Evolutionary conservation across 352 stramenopile genomes (phyloP).

Genomic region (Phytophthora vignae): DNA sequence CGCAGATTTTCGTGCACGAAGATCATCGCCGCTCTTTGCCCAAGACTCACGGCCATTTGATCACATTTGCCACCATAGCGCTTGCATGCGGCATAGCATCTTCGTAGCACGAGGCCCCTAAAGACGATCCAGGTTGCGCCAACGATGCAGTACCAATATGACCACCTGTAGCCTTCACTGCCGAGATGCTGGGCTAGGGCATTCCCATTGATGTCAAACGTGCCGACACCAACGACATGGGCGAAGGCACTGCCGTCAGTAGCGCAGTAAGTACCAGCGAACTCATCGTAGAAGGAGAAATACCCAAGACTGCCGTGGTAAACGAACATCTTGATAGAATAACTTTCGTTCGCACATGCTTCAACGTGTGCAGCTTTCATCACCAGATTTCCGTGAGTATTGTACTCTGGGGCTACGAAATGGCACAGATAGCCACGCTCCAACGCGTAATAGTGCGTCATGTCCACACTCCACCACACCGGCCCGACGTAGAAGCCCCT

Average conservation of each 20-base stretch:
- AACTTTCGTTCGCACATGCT: constrained; percentile 1
- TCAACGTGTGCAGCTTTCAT: not conserved
- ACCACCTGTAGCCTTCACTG: constrained; percentile 11
- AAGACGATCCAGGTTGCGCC: constrained; percentile 12
- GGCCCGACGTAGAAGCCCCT: not conserved
- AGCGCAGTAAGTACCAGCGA: constrained; percentile 5
- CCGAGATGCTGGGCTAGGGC: constrained; percentile 2
- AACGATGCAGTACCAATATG: constrained; percentile 6
- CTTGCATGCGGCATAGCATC: constrained; percentile 15
- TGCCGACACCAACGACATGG: constrained; percentile 5
- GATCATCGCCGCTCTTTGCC: constrained; percentile 4
- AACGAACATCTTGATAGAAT: constrained; percentile 9
- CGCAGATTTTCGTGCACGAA: constrained; percentile 18
- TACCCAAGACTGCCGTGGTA: constrained; percentile 22
- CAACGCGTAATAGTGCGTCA: constrained; percentile 8
- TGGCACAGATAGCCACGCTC: constrained; percentile 2
- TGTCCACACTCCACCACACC: not conserved
- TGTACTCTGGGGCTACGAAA: constrained; percentile 9
- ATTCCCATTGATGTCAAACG: constrained; percentile 14
- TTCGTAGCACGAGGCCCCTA: constrained; percentile 7
- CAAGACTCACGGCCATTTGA: not conserved
- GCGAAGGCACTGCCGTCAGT: constrained; percentile 5
- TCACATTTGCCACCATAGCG: constrained; percentile 11
- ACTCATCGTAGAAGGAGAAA: constrained; percentile 14
- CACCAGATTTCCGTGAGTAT: constrained; percentile 7